Evolutionary conservation across 2,329 filamentous ascomycete genomes (phyloP), one percentile per base, ranked within the genome.

Genomic region (Nigrospora osmanthi): DNA sequence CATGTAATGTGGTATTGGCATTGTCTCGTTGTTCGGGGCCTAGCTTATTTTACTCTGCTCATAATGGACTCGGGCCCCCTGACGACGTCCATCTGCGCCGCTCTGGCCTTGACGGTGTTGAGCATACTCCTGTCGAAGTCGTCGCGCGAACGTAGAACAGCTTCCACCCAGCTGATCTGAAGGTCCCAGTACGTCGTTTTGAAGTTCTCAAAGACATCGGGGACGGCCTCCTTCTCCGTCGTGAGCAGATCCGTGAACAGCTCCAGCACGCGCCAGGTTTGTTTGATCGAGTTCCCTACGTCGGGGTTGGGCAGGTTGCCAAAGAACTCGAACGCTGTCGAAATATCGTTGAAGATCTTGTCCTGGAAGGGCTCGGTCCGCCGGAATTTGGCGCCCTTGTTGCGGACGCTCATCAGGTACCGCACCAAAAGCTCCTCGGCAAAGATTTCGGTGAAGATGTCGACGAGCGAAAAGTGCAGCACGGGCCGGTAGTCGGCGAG

Each of bases 131-230:
- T 76, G 65, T 97, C 93, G 67, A 95, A 97, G 69, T 98, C 93
- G 64, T 98, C 93, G 54, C 94, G 75, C 2, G 82, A 76, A 53
- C 90, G 78, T 51, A 98, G 62, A 40, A 95, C 91, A 7, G 87
- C 85, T 72, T 98, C 94, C 9, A 98, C 89, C 93, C 93, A 98
- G 38, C 83, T 85, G 47, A 97, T 83, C 64, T 94, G 89, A 61
- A 97, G 71, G 66, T 98, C 93, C 87, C 91, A 95, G 65, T 95
- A 96, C 38, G 80, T 76, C 35, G 68, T 71, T 73, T 96, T 97
- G 70, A 98, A 91, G 6, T 72, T 70, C 55, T 85, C 85, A 59
- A 95, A 97, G 1, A 87, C 82, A 42, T 86, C 80, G 14, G 89
- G 81, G 1, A 96, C 73, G 19, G 71, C 74, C 30, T 81, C 76